Conservation (phyloP, 768 basidiomycete species). For the Russula foetens region DNA sequence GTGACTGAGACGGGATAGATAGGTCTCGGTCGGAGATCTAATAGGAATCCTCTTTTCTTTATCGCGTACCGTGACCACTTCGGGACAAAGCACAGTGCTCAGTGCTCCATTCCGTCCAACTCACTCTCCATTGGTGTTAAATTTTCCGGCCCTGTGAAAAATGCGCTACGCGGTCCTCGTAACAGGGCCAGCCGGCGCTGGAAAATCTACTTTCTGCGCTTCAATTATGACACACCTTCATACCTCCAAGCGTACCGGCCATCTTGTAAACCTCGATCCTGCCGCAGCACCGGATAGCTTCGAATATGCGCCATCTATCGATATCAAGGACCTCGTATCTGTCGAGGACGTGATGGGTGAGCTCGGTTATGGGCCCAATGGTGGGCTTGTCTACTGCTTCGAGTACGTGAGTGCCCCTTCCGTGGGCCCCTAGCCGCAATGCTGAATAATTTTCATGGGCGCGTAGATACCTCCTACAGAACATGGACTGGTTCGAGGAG, state of each 20-base stretch:
- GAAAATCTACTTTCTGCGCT: slow-evolving; percentile 90
- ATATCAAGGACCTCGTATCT: slow-evolving; percentile 88
- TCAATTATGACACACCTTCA: slow-evolving; percentile 86
- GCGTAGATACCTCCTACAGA: slow-evolving; percentile 84
- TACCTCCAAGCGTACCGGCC: slow-evolving; percentile 71
- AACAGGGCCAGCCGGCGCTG: slow-evolving; percentile 96
- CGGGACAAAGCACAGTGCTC: too few species aligned
- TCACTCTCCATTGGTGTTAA: not conserved
- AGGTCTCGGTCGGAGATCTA: slow-evolving; percentile 4
- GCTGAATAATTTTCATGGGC: not conserved
- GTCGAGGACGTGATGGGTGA: slow-evolving; percentile 96
- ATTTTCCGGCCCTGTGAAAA: not conserved
- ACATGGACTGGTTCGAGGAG: slow-evolving; percentile 98
- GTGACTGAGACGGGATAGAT: not conserved
- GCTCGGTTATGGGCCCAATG: slow-evolving; percentile 92
- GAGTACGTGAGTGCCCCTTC: slow-evolving; percentile 73
- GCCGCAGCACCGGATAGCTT: slow-evolving; percentile 82
- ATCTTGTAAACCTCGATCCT: slow-evolving; percentile 96
- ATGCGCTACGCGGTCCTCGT: slow-evolving; percentile 90
- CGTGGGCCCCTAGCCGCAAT: not conserved
- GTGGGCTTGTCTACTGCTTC: slow-evolving; percentile 96
- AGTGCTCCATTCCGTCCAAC: not conserved
- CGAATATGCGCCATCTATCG: slow-evolving; percentile 86
- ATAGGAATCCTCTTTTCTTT: not conserved
- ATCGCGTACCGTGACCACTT: not conserved